A percentile compares a stretch with the other conserved stretches of the same genome.
These are phyloP conservation scores for Didymellaceae sp. DNA, from an alignment of 2,329 filamentous ascomycete species.

Conservation along the genomic window DNA sequence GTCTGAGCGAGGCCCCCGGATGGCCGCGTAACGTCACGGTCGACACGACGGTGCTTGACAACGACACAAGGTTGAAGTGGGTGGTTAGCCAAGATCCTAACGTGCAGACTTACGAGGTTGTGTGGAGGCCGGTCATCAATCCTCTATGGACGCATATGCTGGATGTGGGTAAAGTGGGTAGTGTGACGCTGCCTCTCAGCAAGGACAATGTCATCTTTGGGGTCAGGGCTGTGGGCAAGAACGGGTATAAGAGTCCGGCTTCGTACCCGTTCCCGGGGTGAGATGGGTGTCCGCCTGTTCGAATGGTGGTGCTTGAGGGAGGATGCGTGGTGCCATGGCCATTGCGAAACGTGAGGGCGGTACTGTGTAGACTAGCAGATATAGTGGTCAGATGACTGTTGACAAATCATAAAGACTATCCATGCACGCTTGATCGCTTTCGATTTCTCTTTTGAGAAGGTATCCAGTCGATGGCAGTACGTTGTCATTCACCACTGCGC, in stretches of 20 bases:
- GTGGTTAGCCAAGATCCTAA: conserved; percentile 48
- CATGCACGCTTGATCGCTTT: too few relatives aligned
- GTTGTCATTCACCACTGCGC: too few relatives aligned
- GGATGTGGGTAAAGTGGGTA: conserved; percentile 57
- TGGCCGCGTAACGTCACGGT: conserved; percentile 58
- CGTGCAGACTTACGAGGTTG: conserved; percentile 60
- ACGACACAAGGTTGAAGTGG: conserved; percentile 61
- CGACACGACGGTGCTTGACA: conserved; percentile 55
- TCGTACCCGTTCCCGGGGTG: conserved; percentile 52
- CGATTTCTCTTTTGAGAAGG: too few relatives aligned
- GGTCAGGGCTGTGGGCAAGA: conserved; percentile 58
- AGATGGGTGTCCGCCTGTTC: too few relatives aligned
- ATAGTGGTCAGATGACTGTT: too few relatives aligned
- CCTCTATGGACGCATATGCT: conserved; percentile 59
- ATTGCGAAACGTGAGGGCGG: too few relatives aligned
- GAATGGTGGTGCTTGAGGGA: too few relatives aligned
- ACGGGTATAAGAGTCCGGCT: conserved; percentile 60
- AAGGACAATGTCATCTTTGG: conserved; percentile 67
- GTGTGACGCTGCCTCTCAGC: conserved; percentile 56
- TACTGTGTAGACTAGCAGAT: too few relatives aligned
- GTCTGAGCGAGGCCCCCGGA: conserved; percentile 59
- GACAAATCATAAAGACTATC: too few relatives aligned
- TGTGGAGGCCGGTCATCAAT: conserved; percentile 61
- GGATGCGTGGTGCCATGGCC: too few relatives aligned
- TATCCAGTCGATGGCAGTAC: too few relatives aligned